Evolutionary conservation across 1,139 yeast genomes (phyloP).

Genomic region (Pichia sp.): DNA sequence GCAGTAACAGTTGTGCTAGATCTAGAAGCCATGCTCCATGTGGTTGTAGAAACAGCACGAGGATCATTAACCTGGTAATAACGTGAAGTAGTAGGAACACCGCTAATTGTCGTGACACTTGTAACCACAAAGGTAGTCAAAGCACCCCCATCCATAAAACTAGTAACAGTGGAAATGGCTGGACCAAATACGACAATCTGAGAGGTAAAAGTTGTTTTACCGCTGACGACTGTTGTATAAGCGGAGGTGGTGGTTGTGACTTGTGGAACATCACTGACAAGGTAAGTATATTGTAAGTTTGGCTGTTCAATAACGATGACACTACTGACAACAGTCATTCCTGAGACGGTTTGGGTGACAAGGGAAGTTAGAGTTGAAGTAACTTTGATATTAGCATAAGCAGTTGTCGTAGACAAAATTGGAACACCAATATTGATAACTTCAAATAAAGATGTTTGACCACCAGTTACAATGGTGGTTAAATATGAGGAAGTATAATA

Average conservation of each 20-base stretch:
- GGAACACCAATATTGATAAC: constrained; percentile 8
- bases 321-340: neutral
- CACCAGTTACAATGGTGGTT: constrained; percentile 1
- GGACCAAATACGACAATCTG: constrained; percentile 9
- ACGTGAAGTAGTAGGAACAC: constrained; percentile 2
- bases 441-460: constrained; percentile 1
- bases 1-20: neutral
- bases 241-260: constrained; percentile 3
- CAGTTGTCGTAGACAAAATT: constrained; percentile 1
- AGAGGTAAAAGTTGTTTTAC: constrained; percentile 2
- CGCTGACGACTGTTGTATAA: constrained; percentile 1
- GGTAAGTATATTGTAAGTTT: constrained; percentile 2
- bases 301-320: constrained; percentile 6
- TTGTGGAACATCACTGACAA: neutral
- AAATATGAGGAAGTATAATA: constrained; percentile 4
- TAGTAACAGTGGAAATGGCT: constrained; percentile 2
- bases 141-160: neutral
- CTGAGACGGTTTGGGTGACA: neutral
- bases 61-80: constrained; percentile 2
- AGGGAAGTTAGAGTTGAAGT: neutral
- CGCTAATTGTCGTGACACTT: neutral
- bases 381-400: neutral
- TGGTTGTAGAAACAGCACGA: neutral
- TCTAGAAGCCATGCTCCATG: neutral
- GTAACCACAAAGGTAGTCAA: constrained; percentile 3